phyloP scores from a whole-genome alignment of 306 rosid genomes.

The Erythrophleum fordii region DNA sequence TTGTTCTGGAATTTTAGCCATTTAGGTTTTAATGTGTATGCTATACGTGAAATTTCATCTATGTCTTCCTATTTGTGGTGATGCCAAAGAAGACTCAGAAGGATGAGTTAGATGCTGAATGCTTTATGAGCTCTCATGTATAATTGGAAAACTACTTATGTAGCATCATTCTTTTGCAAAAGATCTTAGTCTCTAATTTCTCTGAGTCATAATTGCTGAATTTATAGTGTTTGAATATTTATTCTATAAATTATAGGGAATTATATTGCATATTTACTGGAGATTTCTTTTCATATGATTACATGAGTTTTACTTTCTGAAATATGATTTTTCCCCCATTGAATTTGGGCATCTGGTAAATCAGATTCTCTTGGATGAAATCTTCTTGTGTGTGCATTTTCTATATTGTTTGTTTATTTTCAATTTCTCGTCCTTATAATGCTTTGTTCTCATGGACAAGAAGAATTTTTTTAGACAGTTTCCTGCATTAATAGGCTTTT shows the following conservation, averaged over 20 bases:
- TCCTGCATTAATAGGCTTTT: conserved; percentile 39
- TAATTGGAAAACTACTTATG: conserved; percentile 3
- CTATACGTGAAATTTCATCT: conserved; percentile 19
- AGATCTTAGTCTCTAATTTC: neutral
- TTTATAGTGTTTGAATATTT: conserved; percentile 6
- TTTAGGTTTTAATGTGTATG: conserved; percentile 1
- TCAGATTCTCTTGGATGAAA: conserved; percentile 23
- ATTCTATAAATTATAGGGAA: conserved; percentile 25
- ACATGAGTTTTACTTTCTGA: neutral
- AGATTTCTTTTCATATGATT: conserved; percentile 16
- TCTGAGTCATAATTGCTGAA: conserved; percentile 1
- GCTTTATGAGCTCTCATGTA: conserved; percentile 12
- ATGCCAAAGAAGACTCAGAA: conserved; percentile 20
- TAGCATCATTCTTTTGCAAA: conserved; percentile 29
- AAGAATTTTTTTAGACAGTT: conserved; percentile 20
- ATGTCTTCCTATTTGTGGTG: conserved; percentile 22
- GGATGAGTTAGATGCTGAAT: conserved; percentile 9
- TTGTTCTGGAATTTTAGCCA: conserved; percentile 10
- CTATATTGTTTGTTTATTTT: neutral
- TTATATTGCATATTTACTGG: neutral
- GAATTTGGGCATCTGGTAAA: conserved; percentile 19
- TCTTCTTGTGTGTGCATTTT: neutral
- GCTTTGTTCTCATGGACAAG: conserved; percentile 13
- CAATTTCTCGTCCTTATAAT: conserved; percentile 10
- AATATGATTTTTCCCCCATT: conserved; percentile 21